These are phyloP conservation scores for Trichoderma sp. DNA, from an alignment of 2,329 filamentous ascomycete genomes.

Conservation along the genomic window DNA sequence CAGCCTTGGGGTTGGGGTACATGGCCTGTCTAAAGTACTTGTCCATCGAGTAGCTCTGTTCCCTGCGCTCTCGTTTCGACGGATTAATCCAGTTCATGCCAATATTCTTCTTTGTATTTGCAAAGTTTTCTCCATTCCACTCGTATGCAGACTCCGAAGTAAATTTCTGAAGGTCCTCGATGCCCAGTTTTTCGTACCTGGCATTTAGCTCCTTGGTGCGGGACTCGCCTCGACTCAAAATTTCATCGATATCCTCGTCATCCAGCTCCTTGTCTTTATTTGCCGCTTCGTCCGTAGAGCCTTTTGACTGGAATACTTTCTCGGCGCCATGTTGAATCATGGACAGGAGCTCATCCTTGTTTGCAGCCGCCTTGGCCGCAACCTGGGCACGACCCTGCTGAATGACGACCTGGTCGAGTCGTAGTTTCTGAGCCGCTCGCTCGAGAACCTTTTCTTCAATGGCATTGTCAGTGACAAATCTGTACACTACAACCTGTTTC, in stretches of 20 bases:
- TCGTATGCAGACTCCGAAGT: constrained; percentile 96
- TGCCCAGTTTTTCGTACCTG: constrained; percentile 93
- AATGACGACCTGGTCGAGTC: constrained; percentile 94
- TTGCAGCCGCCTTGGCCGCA: constrained; percentile 84
- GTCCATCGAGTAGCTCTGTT: constrained; percentile 97
- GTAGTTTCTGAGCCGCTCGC: constrained; percentile 91
- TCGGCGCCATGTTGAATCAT: constrained; percentile 99
- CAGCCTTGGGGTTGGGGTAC: constrained; percentile 73
- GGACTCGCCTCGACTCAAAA: constrained; percentile 81
- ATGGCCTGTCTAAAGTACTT: constrained; percentile 96
- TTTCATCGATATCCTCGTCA: constrained; percentile 87
- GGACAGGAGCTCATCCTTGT: constrained; percentile 90
- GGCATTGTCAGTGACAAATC: constrained; percentile 95
- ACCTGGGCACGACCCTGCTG: constrained; percentile 94
- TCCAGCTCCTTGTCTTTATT: constrained; percentile 62
- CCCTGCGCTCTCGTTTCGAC: constrained; percentile 95
- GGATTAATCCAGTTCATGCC: constrained; percentile 97
- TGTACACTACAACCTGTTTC: constrained; percentile 94
- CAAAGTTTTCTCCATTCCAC: constrained; percentile 98
- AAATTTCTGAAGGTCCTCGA: constrained; percentile 97
- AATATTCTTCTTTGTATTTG: constrained; percentile 86
- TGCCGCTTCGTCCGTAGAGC: constrained; percentile 57
- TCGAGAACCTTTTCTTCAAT: constrained; percentile 98
- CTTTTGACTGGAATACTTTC: constrained; percentile 79
- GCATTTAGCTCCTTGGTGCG: constrained; percentile 86